These are phyloP conservation scores for Mortierella polycephala DNA, from an alignment of 371 early-diverging fungal genomes.

Conservation along the genomic window DNA sequence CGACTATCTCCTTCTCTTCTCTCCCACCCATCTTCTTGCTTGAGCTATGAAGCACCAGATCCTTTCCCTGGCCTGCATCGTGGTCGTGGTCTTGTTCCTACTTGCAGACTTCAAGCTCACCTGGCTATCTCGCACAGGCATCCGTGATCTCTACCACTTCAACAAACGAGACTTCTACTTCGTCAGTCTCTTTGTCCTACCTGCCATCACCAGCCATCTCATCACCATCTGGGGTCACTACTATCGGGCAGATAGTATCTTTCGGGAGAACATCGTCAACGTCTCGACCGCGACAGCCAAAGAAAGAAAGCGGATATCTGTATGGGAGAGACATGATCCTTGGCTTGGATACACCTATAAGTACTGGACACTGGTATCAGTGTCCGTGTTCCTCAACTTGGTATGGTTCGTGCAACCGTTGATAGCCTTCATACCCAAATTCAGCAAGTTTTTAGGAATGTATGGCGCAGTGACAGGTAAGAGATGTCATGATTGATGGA, in stretches of 20 bases:
- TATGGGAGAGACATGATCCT: conserved; percentile 45
- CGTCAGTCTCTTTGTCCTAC: conserved; percentile 12
- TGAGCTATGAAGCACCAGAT: conserved; percentile 19
- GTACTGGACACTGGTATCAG: conserved; percentile 26
- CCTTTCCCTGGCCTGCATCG: conserved; percentile 4
- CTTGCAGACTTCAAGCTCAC: conserved; percentile 23
- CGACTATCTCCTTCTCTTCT: not conserved
- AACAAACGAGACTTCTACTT: conserved; percentile 31
- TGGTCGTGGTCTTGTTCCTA: conserved; percentile 9
- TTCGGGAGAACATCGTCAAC: conserved; percentile 28
- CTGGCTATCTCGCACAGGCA: conserved; percentile 12
- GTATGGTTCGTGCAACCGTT: conserved; percentile 34
- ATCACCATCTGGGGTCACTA: conserved; percentile 47
- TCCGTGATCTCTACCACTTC: conserved; percentile 22
- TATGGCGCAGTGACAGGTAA: conserved; percentile 31
- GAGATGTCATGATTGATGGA: not conserved
- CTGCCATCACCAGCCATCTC: conserved; percentile 26
- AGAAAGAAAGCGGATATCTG: conserved; percentile 20
- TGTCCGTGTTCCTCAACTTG: conserved; percentile 23
- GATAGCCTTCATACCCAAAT: conserved; percentile 13
- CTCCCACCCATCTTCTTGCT: not conserved
- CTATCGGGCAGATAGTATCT: conserved; percentile 20
- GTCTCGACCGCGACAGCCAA: conserved; percentile 13
- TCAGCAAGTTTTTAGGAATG: conserved; percentile 10
- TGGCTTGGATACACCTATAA: conserved; percentile 33